Percentiles rank a stretch among this genome's conserved stretches.
These are phyloP conservation scores for Piromyces finnis DNA, from an alignment of 192 early-diverging fungal species.

Conservation along the genomic window DNA sequence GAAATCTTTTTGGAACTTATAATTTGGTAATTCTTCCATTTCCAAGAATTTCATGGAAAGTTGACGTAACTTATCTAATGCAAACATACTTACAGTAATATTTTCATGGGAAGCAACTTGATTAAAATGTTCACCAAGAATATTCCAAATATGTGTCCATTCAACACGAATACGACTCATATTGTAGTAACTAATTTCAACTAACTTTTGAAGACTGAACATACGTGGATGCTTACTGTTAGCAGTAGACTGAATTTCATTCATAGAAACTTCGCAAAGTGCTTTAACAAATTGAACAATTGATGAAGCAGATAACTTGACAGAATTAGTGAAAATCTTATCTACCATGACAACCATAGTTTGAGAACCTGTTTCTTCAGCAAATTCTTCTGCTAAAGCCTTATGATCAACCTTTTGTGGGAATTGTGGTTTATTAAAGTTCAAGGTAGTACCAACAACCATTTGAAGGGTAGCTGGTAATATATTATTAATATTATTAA, in stretches of 20 bases:
- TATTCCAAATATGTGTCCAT: slow-evolving; percentile 85
- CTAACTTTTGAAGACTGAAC: slow-evolving; percentile 85
- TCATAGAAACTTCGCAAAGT: slow-evolving; percentile 67
- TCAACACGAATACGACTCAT: slow-evolving; percentile 88
- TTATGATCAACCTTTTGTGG: slow-evolving; percentile 25
- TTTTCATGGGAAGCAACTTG: slow-evolving; percentile 53
- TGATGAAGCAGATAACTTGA: slow-evolving; percentile 55
- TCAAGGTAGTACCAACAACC: background rate
- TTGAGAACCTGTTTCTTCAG: slow-evolving; percentile 15
- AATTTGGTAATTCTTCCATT: slow-evolving; percentile 85
- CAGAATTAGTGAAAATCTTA: slow-evolving; percentile 63
- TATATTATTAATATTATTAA: background rate
- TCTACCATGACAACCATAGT: slow-evolving; percentile 63
- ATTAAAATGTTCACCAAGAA: slow-evolving; percentile 61
- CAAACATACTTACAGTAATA: slow-evolving; percentile 68
- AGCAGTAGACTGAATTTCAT: slow-evolving; percentile 60
- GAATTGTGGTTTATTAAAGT: background rate
- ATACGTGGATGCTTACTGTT: slow-evolving; percentile 47
- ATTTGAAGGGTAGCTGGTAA: background rate
- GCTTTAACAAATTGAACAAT: slow-evolving; percentile 81
- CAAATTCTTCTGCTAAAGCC: slow-evolving; percentile 18
- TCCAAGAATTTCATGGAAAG: slow-evolving; percentile 86
- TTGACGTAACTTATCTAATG: slow-evolving; percentile 78
- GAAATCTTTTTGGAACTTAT: slow-evolving; percentile 88
- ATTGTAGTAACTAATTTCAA: slow-evolving; percentile 94